Percentiles rank a stretch among this genome's conserved stretches.
Evolutionary conservation across 306 rosid genomes (phyloP).

Genomic region (Pueraria montana): DNA sequence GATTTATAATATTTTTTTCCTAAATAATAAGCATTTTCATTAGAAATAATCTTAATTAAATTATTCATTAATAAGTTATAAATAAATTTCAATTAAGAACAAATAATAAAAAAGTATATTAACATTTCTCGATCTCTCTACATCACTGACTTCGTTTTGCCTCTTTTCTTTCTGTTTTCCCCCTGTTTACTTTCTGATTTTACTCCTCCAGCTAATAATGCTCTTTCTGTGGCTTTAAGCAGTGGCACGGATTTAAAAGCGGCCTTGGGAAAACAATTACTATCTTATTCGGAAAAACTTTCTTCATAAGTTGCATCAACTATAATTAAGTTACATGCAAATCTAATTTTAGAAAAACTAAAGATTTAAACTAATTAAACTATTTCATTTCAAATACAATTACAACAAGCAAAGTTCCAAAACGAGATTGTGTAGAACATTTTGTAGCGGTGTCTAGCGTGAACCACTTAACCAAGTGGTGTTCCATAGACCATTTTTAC

Average conservation of each 20-base stretch:
- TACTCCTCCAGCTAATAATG: not conserved
- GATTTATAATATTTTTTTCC: not conserved
- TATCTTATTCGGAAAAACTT: too few relatives aligned
- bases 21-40: not conserved
- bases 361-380: too few relatives aligned
- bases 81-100: not conserved
- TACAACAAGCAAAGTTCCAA: too few relatives aligned
- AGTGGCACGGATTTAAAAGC: not conserved
- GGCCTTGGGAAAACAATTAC: not conserved
- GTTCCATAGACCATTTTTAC: too few relatives aligned
- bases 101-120: not conserved
- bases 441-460: too few relatives aligned
- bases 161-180: not conserved
- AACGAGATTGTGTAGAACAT: too few relatives aligned
- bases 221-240: not conserved
- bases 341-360: too few relatives aligned
- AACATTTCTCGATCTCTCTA: not conserved
- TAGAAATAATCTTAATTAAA: not conserved
- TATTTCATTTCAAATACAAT: too few relatives aligned
- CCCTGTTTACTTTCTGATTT: not conserved
- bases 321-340: too few relatives aligned
- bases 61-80: not conserved
- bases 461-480: too few relatives aligned
- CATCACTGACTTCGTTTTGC: not conserved
- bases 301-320: too few relatives aligned